These are phyloP conservation scores for Hypomontagnella monticulosa DNA, from an alignment of 495 filamentous ascomycete genomes.

Conservation along the genomic window DNA sequence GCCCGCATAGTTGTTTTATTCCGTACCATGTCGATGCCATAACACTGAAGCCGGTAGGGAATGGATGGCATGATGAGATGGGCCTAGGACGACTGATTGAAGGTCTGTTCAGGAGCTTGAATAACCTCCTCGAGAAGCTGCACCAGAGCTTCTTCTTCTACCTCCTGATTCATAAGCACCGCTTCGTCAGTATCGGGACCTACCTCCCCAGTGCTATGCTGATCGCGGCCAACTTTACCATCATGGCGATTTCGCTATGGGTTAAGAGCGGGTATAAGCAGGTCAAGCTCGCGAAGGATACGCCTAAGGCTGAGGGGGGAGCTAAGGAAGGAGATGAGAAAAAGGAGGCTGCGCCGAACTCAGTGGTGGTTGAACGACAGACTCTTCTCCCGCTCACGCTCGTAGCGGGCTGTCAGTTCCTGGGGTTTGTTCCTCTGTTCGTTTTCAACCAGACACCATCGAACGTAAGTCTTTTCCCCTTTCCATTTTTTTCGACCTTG, in stretches of 20 bases:
- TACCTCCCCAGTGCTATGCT: conserved; percentile 98
- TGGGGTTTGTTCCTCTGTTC: conserved; percentile 86
- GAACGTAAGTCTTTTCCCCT: conserved; percentile 60
- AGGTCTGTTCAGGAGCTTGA: conserved; percentile 87
- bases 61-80: conserved; percentile 98
- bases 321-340: conserved; percentile 7
- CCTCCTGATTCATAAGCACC: conserved; percentile 84
- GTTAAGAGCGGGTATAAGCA: conserved; percentile 74
- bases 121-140: conserved; percentile 95
- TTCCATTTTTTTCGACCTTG: conserved; percentile 1
- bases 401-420: conserved; percentile 74
- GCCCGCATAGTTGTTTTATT: conserved; percentile 93
- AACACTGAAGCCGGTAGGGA: conserved; percentile 86
- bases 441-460: conserved; percentile 80
- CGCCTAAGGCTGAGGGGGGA: conserved; percentile 34
- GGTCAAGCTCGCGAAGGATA: conserved; percentile 18
- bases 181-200: conserved; percentile 97
- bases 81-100: conserved; percentile 88
- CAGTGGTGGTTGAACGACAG: conserved; percentile 67
- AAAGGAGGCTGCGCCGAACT: conserved; percentile 21
- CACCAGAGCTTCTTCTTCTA: conserved; percentile 99
- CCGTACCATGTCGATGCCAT: conserved; percentile 98
- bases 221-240: conserved; percentile 91
- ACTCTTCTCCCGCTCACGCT: conserved; percentile 81
- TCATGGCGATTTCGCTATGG: conserved; percentile 94